Percentiles rank a stretch among this genome's conserved stretches.
These are phyloP conservation scores for Penicillium sp. DNA, from an alignment of 2,329 filamentous ascomycete genomes.

Conservation along the genomic window DNA sequence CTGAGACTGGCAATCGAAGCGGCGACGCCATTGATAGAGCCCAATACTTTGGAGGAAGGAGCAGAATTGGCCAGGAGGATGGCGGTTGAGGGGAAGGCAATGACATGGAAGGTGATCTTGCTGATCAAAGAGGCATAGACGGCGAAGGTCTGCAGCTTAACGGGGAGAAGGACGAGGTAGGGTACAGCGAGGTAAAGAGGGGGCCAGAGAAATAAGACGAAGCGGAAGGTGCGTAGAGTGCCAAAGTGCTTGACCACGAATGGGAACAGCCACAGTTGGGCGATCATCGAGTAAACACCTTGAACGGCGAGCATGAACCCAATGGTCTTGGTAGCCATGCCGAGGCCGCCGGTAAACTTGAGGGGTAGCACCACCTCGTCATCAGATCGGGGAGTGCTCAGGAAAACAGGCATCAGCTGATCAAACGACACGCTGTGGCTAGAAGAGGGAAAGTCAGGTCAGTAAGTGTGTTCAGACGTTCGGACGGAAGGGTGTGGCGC, in stretches of 20 bases:
- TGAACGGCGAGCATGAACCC: slow-evolving; percentile 85
- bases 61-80: slow-evolving; percentile 88
- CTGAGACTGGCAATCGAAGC: slow-evolving; percentile 87
- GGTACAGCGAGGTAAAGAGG: slow-evolving; percentile 81
- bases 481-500: slow-evolving; percentile 3
- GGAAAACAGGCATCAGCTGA: slow-evolving; percentile 85
- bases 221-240: slow-evolving; percentile 73
- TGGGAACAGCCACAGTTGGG: slow-evolving; percentile 80
- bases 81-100: slow-evolving; percentile 85
- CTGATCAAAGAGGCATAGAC: slow-evolving; percentile 76
- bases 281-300: slow-evolving; percentile 82
- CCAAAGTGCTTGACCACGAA: slow-evolving; percentile 71
- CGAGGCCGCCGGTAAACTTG: slow-evolving; percentile 83
- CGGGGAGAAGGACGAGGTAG: slow-evolving; percentile 80
- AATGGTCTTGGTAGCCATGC: slow-evolving; percentile 74
- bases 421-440: slow-evolving; percentile 98
- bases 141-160: slow-evolving; percentile 64
- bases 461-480: slow-evolving; percentile 45
- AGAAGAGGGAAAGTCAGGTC: slow-evolving; percentile 21
- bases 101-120: slow-evolving; percentile 89
- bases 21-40: slow-evolving; percentile 87
- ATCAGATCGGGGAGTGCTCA: slow-evolving; percentile 63
- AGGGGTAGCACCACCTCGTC: slow-evolving; percentile 66
- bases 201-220: slow-evolving; percentile 79
- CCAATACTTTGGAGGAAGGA: slow-evolving; percentile 76